Conservation (phyloP, 2,329 filamentous ascomycete genomes). For the Monilinia laxa region DNA sequence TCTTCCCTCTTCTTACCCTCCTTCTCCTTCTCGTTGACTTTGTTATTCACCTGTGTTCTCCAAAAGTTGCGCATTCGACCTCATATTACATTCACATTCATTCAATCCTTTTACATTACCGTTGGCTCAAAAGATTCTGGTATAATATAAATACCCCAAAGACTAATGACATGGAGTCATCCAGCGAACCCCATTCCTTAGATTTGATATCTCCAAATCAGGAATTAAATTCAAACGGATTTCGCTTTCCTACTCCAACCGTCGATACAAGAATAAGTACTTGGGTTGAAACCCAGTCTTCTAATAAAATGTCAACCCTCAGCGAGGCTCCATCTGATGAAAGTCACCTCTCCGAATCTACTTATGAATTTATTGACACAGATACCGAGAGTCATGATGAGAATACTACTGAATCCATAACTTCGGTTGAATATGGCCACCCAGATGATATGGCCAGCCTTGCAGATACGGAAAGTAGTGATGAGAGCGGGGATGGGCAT, state of each 20-base stretch:
- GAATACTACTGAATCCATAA: conserved; percentile 41
- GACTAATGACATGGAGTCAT: conserved; percentile 40
- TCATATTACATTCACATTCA: conserved; percentile 6
- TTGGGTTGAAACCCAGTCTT: conserved; percentile 36
- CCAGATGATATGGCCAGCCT: conserved; percentile 42
- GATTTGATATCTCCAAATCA: conserved; percentile 24
- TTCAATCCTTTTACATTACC: neutral
- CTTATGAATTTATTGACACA: conserved; percentile 42
- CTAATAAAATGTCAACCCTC: conserved; percentile 36
- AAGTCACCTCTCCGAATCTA: conserved; percentile 38
- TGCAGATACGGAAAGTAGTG: conserved; percentile 40
- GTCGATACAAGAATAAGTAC: conserved; percentile 35
- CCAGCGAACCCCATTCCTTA: conserved; percentile 32
- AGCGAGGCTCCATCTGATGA: conserved; percentile 38
- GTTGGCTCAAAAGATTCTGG: neutral
- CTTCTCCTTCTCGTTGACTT: neutral
- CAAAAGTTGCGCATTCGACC: conserved; percentile 8
- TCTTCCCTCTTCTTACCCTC: neutral
- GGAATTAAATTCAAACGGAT: conserved; percentile 26
- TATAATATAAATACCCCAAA: conserved; percentile 23
- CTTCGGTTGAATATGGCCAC: conserved; percentile 40
- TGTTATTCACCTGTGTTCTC: conserved; percentile 4
- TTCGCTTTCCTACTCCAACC: conserved; percentile 36
- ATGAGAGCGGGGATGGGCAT: conserved; percentile 40
- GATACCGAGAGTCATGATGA: conserved; percentile 41